These are phyloP conservation scores for Amyloporia xantha DNA, from an alignment of 768 basidiomycete species.

Conservation along the genomic window DNA sequence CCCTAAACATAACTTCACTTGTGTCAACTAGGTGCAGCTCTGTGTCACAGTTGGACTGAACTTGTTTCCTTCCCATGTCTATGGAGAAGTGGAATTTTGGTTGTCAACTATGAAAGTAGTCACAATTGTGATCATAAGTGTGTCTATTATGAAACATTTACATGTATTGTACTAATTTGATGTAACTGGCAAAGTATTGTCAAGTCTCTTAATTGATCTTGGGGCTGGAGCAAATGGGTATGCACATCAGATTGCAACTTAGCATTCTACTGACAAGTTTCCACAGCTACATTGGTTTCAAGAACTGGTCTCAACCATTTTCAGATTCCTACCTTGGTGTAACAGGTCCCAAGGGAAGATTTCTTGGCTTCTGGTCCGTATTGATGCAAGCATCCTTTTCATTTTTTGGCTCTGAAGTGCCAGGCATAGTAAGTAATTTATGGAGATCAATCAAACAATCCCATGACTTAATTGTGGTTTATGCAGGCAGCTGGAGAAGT, in stretches of 20 bases:
- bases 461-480: not conserved
- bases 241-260: not conserved
- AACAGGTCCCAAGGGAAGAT: conserved; percentile 28
- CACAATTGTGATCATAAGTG: conserved; percentile 25
- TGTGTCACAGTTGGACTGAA: conserved; percentile 17
- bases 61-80: conserved; percentile 20
- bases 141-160: conserved; percentile 16
- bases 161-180: conserved; percentile 25
- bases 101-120: conserved; percentile 25
- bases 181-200: conserved; percentile 11
- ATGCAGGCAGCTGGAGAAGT: conserved; percentile 24
- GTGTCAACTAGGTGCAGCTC: too few relatives aligned
- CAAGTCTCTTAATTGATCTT: conserved; percentile 18
- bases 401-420: conserved; percentile 32
- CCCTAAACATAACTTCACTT: too few relatives aligned
- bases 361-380: conserved; percentile 26
- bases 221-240: conserved; percentile 16
- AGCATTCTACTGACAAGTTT: not conserved
- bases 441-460: too few relatives aligned
- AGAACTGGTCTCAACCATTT: conserved; percentile 18
- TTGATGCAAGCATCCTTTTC: conserved; percentile 30
- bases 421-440: conserved; percentile 17
- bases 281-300: conserved; percentile 14
- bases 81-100: conserved; percentile 26
- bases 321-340: conserved; percentile 21